Conservation (phyloP, 225 moss, liverwort and hornwort genomes). For the Sphagnum contortum region DNA sequence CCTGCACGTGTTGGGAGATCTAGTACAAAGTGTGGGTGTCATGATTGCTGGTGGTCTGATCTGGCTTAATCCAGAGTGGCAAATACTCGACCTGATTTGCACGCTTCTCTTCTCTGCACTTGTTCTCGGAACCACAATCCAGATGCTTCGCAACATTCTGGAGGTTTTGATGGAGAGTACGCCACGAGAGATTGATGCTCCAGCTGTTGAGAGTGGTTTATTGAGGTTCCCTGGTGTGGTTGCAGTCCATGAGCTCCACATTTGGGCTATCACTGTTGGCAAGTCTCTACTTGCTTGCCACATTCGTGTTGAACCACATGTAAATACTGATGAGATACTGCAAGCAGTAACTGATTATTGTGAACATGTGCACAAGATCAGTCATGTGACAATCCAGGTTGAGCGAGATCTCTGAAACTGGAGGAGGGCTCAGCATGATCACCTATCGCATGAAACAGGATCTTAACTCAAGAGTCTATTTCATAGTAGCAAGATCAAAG, state of each 20-base stretch:
- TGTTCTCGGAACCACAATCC: constrained; percentile 37
- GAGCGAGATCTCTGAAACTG: constrained; percentile 7
- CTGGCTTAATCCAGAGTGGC: constrained; percentile 30
- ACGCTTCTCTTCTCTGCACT: constrained; percentile 37
- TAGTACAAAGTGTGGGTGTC: no score
- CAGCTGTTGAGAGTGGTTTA: constrained; percentile 22
- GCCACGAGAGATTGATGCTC: constrained; percentile 40
- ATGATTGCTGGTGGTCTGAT: no score
- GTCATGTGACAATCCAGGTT: constrained; percentile 50
- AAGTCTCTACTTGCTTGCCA: constrained; percentile 47
- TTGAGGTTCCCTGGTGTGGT: constrained; percentile 15
- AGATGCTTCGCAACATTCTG: constrained; percentile 35
- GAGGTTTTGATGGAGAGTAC: constrained; percentile 57
- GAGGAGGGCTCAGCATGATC: no score
- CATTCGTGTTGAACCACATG: constrained; percentile 25
- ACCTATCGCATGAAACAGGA: no score
- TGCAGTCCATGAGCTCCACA: constrained; percentile 47
- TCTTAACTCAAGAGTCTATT: no score
- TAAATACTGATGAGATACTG: constrained; percentile 22
- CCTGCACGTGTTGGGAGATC: constrained; percentile 23
- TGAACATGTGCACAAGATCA: constrained; percentile 31
- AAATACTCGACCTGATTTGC: constrained; percentile 7
- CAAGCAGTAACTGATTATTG: constrained; percentile 31
- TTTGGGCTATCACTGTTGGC: constrained; percentile 49
- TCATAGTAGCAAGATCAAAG: no score